These are phyloP conservation scores for Macroventuria anomochaeta DNA, from an alignment of 2,329 filamentous ascomycete genomes.

Conservation along the genomic window DNA sequence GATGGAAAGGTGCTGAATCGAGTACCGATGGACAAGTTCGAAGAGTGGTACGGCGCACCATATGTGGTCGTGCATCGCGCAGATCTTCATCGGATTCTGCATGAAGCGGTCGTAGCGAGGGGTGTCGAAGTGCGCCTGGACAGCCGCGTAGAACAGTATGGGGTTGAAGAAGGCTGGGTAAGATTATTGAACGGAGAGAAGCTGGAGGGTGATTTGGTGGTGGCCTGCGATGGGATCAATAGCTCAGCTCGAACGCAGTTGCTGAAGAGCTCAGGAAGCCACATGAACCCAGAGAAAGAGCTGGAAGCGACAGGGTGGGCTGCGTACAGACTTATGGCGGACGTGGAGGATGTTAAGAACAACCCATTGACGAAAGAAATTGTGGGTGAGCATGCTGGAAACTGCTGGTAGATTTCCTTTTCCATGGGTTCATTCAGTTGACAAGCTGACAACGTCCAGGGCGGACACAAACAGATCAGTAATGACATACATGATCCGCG, in stretches of 20 bases:
- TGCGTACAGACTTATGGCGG: slow-evolving; percentile 22
- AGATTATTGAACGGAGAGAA: slow-evolving; percentile 15
- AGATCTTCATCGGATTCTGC: slow-evolving; percentile 23
- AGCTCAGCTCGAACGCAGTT: slow-evolving; percentile 20
- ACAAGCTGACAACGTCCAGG: slow-evolving; percentile 2
- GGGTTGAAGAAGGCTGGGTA: slow-evolving; percentile 20
- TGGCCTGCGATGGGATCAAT: slow-evolving; percentile 25
- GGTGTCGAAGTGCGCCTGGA: slow-evolving; percentile 23
- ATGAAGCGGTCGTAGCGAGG: slow-evolving; percentile 17
- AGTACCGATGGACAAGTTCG: slow-evolving; percentile 17
- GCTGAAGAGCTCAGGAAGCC: background rate
- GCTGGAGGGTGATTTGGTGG: slow-evolving; percentile 16
- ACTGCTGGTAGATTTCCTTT: slow-evolving; percentile 17
- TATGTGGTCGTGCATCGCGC: slow-evolving; percentile 27
- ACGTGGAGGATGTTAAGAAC: slow-evolving; percentile 15
- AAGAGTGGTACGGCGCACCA: slow-evolving; percentile 20
- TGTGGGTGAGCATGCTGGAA: slow-evolving; percentile 16
- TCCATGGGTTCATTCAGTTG: background rate
- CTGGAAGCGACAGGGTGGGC: slow-evolving; percentile 24
- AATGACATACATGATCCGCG: slow-evolving; percentile 27
- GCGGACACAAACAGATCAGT: slow-evolving; percentile 17
- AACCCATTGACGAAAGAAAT: slow-evolving; percentile 17
- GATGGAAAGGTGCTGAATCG: slow-evolving; percentile 24
- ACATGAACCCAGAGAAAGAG: background rate
- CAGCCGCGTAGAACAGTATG: slow-evolving; percentile 22